These are phyloP conservation scores for Colletotrichum eleusines DNA, from an alignment of 2,329 filamentous ascomycete genomes.

Conservation along the genomic window DNA sequence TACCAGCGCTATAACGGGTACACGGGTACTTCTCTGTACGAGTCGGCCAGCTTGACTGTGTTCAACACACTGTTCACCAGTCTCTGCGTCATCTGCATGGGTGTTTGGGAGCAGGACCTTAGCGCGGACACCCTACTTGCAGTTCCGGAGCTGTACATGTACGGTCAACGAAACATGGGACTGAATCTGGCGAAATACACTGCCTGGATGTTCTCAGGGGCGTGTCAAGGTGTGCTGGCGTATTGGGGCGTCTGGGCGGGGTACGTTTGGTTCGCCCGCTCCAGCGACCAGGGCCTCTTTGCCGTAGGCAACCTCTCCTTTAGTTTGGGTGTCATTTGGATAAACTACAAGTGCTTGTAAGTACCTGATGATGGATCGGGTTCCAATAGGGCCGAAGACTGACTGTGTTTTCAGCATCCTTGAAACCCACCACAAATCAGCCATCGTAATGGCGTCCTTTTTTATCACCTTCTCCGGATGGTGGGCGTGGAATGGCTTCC, in stretches of 20 bases:
- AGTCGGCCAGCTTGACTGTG: constrained; percentile 86
- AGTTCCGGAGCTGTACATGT: constrained; percentile 89
- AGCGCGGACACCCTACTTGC: constrained; percentile 87
- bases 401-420: constrained; percentile 65
- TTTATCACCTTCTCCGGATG: constrained; percentile 74
- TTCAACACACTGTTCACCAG: constrained; percentile 97
- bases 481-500: constrained; percentile 79
- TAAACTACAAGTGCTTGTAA: constrained; percentile 81
- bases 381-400: constrained; percentile 33
- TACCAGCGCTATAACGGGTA: constrained; percentile 89
- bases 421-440: constrained; percentile 81
- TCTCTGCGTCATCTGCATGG: constrained; percentile 87
- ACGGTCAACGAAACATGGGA: constrained; percentile 78
- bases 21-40: constrained; percentile 91
- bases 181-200: constrained; percentile 82
- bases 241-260: constrained; percentile 74
- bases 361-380: constrained; percentile 47
- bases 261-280: constrained; percentile 62
- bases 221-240: constrained; percentile 77
- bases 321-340: constrained; percentile 76
- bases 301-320: constrained; percentile 81
- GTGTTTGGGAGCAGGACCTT: constrained; percentile 92
- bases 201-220: constrained; percentile 82
- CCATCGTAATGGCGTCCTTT: constrained; percentile 71
- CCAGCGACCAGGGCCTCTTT: constrained; percentile 77